phyloP scores from a whole-genome alignment of 768 basidiomycete genomes.

The Lactarius hengduanensis region DNA sequence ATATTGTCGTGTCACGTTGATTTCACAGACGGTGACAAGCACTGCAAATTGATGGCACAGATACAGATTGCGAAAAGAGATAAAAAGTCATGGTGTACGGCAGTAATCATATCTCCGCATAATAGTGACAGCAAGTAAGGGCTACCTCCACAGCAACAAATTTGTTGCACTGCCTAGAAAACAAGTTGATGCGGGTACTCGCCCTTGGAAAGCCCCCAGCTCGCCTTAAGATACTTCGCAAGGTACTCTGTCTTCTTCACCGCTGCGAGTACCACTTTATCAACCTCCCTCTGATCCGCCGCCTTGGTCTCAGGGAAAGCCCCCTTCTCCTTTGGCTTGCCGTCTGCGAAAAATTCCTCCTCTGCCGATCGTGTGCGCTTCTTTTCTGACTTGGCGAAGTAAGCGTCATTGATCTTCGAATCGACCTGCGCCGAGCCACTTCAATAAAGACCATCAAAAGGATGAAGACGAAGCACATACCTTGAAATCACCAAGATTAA shows the following conservation, averaged over 20 bases:
- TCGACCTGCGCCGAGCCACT: conserved; percentile 53
- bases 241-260: conserved; percentile 91
- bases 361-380: conserved; percentile 81
- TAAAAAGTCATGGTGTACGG: conserved; percentile 25
- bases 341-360: conserved; percentile 95
- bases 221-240: conserved; percentile 88
- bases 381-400: conserved; percentile 79
- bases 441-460: conserved; percentile 12
- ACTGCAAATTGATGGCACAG: conserved; percentile 13
- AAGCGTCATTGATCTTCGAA: conserved; percentile 89
- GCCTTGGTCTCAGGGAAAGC: conserved; percentile 84
- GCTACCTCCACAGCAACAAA: conserved; percentile 22
- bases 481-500: conserved; percentile 74
- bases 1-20: not conserved
- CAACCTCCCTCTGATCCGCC: conserved; percentile 86
- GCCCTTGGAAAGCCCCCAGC: conserved; percentile 94
- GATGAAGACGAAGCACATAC: conserved; percentile 45
- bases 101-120: conserved; percentile 28
- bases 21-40: not conserved
- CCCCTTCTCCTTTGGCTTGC: conserved; percentile 88
- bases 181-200: conserved; percentile 94
- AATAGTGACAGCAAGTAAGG: conserved; percentile 23
- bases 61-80: conserved; percentile 26
- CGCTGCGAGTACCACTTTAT: conserved; percentile 73
- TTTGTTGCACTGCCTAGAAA: conserved; percentile 52